phyloP scores from a whole-genome alignment of 345 rosid genomes.

The Sisymbrium irio region DNA sequence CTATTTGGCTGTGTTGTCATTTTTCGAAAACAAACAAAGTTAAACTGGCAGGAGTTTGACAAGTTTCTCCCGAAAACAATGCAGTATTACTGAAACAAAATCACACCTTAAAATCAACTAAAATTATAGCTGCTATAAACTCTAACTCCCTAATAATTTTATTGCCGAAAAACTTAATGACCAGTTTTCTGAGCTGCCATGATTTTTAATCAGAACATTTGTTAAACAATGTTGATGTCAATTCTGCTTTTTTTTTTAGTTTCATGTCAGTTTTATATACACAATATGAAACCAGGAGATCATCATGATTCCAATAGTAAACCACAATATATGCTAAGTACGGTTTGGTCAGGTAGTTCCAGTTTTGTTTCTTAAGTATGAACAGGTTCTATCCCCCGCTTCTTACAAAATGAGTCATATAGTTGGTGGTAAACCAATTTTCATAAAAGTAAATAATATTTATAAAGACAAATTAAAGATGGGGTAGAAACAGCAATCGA shows the following conservation, averaged over 20 bases:
- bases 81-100: neutral
- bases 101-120: neutral
- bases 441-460: neutral
- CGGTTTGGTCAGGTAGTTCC: neutral
- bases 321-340: neutral
- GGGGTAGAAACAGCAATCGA: neutral
- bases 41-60: constrained; percentile 7
- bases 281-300: neutral
- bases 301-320: neutral
- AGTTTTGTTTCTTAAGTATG: neutral
- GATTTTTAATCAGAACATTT: neutral
- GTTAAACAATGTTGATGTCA: too few species aligned
- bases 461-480: neutral
- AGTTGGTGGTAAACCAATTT: neutral
- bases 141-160: neutral
- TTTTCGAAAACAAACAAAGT: constrained; percentile 20
- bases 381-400: neutral
- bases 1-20: constrained; percentile 24
- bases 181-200: neutral
- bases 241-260: too few species aligned
- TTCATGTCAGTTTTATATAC: neutral
- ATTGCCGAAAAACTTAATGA: neutral
- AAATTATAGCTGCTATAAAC: neutral
- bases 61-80: neutral
- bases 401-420: neutral